phyloP scores from a whole-genome alignment of 495 filamentous ascomycete species.

The Margaritispora aquatica region DNA sequence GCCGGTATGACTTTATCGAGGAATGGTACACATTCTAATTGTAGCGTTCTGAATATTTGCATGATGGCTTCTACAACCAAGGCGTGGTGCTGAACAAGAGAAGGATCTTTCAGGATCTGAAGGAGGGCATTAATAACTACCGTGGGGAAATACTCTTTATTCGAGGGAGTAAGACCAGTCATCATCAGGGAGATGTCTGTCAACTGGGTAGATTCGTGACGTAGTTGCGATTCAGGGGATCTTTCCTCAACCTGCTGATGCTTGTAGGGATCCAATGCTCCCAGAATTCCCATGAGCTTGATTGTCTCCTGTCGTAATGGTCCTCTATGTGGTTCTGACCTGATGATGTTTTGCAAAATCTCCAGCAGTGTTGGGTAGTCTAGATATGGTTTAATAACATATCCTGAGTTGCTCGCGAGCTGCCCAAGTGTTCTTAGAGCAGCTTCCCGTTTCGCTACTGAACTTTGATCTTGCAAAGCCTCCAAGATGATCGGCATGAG shows the following conservation, averaged over 20 bases:
- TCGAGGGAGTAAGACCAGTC: conserved; percentile 92
- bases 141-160: conserved; percentile 96
- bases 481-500: conserved; percentile 95
- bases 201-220: conserved; percentile 55
- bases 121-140: conserved; percentile 95
- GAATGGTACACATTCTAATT: conserved; percentile 91
- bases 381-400: conserved; percentile 94
- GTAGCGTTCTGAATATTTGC: conserved; percentile 94
- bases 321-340: conserved; percentile 74
- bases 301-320: conserved; percentile 87
- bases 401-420: conserved; percentile 88
- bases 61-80: conserved; percentile 98
- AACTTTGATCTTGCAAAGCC: conserved; percentile 87
- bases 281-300: conserved; percentile 92
- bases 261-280: conserved; percentile 92
- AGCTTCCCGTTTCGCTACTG: conserved; percentile 79
- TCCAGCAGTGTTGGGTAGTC: conserved; percentile 91
- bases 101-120: conserved; percentile 83
- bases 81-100: conserved; percentile 81
- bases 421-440: conserved; percentile 88
- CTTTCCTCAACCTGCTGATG: conserved; percentile 70
- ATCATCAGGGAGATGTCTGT: conserved; percentile 97
- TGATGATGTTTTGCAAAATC: conserved; percentile 88
- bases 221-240: conserved; percentile 55
- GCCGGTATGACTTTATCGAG: conserved; percentile 89